phyloP scores from a whole-genome alignment of 345 rosid genomes.

The Rhodomyrtus tomentosa region DNA sequence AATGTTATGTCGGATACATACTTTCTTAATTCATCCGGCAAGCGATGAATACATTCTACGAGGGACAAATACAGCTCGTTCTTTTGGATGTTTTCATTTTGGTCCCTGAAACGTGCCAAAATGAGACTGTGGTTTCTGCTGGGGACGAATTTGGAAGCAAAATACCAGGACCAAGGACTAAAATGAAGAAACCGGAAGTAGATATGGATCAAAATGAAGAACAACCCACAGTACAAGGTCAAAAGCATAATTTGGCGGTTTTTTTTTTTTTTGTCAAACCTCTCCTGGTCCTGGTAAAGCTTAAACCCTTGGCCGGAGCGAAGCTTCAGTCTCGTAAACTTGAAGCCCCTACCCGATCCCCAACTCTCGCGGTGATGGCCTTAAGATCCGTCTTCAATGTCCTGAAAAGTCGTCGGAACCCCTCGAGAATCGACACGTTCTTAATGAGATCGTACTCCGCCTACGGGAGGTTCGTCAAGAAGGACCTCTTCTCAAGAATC shows the following conservation, averaged over 20 bases:
- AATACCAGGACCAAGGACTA: neutral
- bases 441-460: neutral
- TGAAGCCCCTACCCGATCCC: neutral
- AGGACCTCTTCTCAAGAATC: slow-evolving; percentile 42
- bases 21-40: neutral
- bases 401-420: neutral
- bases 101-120: neutral
- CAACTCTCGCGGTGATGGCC: neutral
- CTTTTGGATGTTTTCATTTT: neutral
- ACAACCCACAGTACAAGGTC: neutral
- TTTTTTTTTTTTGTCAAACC: neutral
- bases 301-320: neutral
- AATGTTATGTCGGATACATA: neutral
- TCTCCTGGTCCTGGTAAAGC: neutral
- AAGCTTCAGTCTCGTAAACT: neutral
- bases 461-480: neutral
- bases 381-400: neutral
- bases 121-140: neutral
- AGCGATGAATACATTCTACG: neutral
- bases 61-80: neutral
- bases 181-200: neutral
- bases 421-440: neutral
- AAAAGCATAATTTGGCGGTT: neutral
- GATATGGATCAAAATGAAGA: neutral
- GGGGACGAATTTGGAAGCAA: neutral